Percentiles rank a stretch among this genome's conserved stretches.
These are phyloP conservation scores for Aspergillus nanangensis DNA, from an alignment of 495 filamentous ascomycete genomes.

Conservation along the genomic window DNA sequence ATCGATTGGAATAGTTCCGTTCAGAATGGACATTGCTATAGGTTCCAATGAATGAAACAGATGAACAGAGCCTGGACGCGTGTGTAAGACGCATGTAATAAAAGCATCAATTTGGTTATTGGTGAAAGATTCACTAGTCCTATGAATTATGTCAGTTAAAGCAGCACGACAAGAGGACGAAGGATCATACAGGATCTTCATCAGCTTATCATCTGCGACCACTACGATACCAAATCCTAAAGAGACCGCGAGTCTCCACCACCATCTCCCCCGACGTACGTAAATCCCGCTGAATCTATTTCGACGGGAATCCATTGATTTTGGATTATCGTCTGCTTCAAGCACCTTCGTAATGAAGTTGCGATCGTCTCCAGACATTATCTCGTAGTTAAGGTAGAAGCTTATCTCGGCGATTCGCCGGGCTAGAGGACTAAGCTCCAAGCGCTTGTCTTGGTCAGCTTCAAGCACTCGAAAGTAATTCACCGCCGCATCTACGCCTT, in stretches of 20 bases:
- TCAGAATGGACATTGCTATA: not conserved
- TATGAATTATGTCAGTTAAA: not conserved
- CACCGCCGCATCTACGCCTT: not conserved
- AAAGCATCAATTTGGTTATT: not conserved
- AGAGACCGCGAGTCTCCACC: not conserved
- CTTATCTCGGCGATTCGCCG: not conserved
- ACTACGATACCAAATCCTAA: not conserved
- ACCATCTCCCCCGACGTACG: not conserved
- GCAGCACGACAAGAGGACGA: not conserved
- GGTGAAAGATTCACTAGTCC: not conserved
- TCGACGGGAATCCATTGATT: not conserved
- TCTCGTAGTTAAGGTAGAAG: not conserved
- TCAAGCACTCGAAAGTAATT: not conserved
- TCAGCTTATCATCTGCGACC: not conserved
- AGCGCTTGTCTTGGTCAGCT: not conserved
- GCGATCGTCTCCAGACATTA: no score
- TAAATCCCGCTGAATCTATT: not conserved
- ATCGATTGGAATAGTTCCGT: not conserved
- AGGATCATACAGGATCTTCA: not conserved
- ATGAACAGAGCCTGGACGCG: not conserved
- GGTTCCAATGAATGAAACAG: not conserved
- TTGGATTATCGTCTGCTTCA: no score
- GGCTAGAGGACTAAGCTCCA: not conserved
- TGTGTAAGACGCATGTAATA: not conserved
- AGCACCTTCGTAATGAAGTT: no score